Evolutionary conservation across 139 green algal species (phyloP).

Genomic region (Coelastrella sp.): DNA sequence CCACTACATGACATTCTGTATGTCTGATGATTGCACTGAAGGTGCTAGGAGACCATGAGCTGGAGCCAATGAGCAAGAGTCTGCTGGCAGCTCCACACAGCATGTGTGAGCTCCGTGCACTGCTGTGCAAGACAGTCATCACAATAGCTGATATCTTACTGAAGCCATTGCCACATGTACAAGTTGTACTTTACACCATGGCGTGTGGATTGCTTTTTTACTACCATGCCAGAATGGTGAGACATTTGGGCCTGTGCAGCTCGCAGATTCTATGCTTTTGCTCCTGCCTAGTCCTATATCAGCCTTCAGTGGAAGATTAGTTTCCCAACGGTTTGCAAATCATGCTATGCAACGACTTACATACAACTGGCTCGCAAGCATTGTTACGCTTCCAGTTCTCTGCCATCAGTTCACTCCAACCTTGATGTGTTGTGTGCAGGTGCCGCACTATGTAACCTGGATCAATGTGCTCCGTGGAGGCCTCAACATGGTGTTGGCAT

Average conservation of each 20-base stretch:
- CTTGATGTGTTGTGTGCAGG: too few species aligned
- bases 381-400: too few species aligned
- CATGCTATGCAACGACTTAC: too few species aligned
- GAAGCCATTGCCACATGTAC: conserved; percentile 42
- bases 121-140: conserved; percentile 60
- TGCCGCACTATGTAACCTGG: conserved; percentile 59
- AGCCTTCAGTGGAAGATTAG: too few species aligned
- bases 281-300: too few species aligned
- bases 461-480: conserved; percentile 59
- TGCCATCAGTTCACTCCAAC: too few species aligned
- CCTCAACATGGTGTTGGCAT: conserved; percentile 59
- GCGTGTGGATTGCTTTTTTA: conserved; percentile 50
- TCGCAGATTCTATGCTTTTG: too few species aligned
- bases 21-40: too few species aligned
- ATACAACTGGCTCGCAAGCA: too few species aligned
- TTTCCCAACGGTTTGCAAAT: too few species aligned
- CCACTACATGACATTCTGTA: too few species aligned
- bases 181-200: conserved; percentile 51
- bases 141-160: conserved; percentile 55
- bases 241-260: too few species aligned
- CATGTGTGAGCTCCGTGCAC: conserved; percentile 57
- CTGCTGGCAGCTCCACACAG: conserved; percentile 57
- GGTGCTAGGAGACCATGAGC: conserved; percentile 59
- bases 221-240: conserved; percentile 53
- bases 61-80: conserved; percentile 56